phyloP scores from a whole-genome alignment of 2,329 filamentous ascomycete species.

The Colletotrichum theobromicola region DNA sequence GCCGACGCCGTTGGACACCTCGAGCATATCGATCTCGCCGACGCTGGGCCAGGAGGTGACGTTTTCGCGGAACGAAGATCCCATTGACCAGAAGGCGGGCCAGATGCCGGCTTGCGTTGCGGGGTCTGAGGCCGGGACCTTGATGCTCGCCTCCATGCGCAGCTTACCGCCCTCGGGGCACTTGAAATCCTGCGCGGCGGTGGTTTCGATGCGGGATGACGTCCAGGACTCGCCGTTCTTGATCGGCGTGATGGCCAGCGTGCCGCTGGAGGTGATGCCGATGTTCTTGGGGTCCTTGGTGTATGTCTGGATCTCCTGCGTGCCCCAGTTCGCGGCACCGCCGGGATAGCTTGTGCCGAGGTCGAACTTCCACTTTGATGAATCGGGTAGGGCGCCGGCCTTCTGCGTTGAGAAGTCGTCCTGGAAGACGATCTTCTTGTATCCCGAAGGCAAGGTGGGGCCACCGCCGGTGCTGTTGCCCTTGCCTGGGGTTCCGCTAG shows the following conservation, averaged over 20 bases:
- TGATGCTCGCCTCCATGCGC: slow-evolving; percentile 43
- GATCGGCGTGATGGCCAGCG: slow-evolving; percentile 27
- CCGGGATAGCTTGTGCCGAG: slow-evolving; percentile 51
- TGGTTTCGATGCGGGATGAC: slow-evolving; percentile 49
- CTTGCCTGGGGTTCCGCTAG: not conserved
- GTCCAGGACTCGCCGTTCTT: slow-evolving; percentile 41
- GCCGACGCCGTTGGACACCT: slow-evolving; percentile 43
- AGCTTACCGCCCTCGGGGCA: slow-evolving; percentile 37
- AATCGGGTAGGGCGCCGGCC: slow-evolving; percentile 36
- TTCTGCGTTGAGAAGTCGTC: slow-evolving; percentile 31
- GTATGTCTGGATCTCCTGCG: slow-evolving; percentile 52
- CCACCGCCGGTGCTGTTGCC: not conserved
- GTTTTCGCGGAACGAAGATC: slow-evolving; percentile 39
- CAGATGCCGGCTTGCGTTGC: slow-evolving; percentile 44
- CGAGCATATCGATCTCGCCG: slow-evolving; percentile 52
- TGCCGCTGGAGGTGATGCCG: slow-evolving; percentile 35
- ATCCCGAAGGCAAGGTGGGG: slow-evolving; percentile 23
- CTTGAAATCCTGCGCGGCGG: slow-evolving; percentile 35
- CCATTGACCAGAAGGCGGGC: slow-evolving; percentile 53
- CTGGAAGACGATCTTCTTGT: slow-evolving; percentile 28
- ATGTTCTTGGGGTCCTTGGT: slow-evolving; percentile 45
- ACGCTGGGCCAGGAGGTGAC: slow-evolving; percentile 45
- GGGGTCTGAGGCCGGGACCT: slow-evolving; percentile 33
- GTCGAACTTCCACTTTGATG: slow-evolving; percentile 47
- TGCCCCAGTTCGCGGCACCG: slow-evolving; percentile 53